Conservation (phyloP, 73 alveolate species). For the Diophrys sp. region DNA sequence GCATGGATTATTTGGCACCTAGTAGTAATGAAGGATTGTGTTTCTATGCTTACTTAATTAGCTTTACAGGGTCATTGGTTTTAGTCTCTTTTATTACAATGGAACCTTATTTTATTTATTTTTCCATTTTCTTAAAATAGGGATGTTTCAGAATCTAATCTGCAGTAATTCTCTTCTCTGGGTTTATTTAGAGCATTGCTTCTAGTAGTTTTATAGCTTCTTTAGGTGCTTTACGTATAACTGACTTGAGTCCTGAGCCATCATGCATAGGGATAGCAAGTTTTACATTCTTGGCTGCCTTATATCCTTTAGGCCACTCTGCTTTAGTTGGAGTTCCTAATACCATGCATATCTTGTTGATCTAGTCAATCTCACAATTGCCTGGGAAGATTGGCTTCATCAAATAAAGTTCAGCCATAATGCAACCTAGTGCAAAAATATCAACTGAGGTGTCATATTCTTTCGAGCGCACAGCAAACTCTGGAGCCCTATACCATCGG, state of each 20-base stretch:
- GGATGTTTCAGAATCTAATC: not conserved
- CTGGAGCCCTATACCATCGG: conserved; percentile 89
- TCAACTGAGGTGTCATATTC: conserved; percentile 63
- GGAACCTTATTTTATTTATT: not conserved
- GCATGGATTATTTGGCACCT: no score
- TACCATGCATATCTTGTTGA: conserved; percentile 58
- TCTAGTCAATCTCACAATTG: conserved; percentile 67
- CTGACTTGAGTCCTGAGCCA: not conserved
- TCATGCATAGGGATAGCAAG: not conserved
- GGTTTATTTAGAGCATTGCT: not conserved
- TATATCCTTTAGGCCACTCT: conserved; percentile 45
- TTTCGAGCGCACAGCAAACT: conserved; percentile 59
- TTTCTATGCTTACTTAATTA: not conserved
- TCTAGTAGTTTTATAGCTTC: not conserved
- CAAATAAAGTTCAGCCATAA: conserved; percentile 76
- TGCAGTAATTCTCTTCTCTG: not conserved
- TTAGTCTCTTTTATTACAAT: not conserved
- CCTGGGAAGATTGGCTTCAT: conserved; percentile 83
- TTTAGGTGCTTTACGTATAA: not conserved
- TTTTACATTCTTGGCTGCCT: conserved; percentile 19
- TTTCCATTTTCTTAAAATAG: not conserved
- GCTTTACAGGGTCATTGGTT: not conserved
- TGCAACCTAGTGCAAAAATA: conserved; percentile 84
- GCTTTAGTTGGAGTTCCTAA: conserved; percentile 68
- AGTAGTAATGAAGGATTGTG: not conserved